A percentile compares a stretch with the other conserved stretches of the same genome.
Conservation (phyloP, 441 rosid genomes). For the Populus hybrid region DNA sequence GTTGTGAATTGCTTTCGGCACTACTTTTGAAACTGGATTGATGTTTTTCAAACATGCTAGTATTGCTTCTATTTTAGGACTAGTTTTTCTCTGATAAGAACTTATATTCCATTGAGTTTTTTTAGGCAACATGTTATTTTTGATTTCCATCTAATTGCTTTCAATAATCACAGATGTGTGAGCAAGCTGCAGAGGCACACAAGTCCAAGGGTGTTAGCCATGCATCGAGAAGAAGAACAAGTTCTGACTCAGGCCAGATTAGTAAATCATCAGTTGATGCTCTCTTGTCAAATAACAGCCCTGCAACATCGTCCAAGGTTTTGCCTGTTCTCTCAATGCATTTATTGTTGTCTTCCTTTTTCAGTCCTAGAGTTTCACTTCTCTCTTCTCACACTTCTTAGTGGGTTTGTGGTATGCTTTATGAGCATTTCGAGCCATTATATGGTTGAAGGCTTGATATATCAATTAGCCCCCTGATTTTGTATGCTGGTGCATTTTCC, state of each 20-base stretch:
- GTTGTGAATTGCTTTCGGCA: neutral
- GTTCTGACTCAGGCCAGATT: slow-evolving; percentile 53
- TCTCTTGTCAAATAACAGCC: slow-evolving; percentile 59
- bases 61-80: neutral
- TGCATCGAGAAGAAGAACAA: slow-evolving; percentile 67
- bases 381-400: neutral
- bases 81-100: neutral
- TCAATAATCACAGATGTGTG: slow-evolving; percentile 69
- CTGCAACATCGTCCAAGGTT: slow-evolving; percentile 56
- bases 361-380: neutral
- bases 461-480: neutral
- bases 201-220: slow-evolving; percentile 65
- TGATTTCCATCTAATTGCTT: slow-evolving; percentile 1
- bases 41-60: neutral
- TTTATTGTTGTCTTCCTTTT: slow-evolving; percentile 4
- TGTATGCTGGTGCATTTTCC: neutral
- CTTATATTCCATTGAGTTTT: neutral
- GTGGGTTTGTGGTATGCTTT: neutral
- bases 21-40: neutral
- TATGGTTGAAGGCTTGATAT: neutral
- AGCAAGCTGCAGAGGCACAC: slow-evolving; percentile 94
- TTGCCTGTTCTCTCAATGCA: slow-evolving; percentile 2
- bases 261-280: slow-evolving; percentile 89
- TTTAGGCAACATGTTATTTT: neutral
- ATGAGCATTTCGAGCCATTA: neutral